Evolutionary conservation across 805 yeast genomes (phyloP).

Genomic region (Pichia cephalocereana): DNA sequence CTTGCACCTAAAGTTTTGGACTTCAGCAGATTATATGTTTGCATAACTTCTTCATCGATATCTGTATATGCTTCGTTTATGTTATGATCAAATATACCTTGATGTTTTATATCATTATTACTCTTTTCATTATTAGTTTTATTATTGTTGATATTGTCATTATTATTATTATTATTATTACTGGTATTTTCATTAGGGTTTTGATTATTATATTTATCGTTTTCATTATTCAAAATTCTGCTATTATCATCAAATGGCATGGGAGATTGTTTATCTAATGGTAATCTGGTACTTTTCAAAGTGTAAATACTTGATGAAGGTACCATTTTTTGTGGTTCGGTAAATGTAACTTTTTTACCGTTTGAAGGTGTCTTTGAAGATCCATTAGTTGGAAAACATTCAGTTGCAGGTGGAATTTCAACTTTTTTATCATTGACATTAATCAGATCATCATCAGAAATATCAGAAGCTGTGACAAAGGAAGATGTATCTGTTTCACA

Average conservation of each 20-base stretch:
- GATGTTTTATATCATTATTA: background rate
- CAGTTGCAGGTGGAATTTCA: background rate
- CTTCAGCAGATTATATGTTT: slow-evolving; percentile 6
- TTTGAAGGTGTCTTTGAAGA: too few species aligned
- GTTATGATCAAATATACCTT: background rate
- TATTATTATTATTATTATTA: background rate
- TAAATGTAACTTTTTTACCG: background rate
- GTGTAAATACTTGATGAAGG: slow-evolving; percentile 2
- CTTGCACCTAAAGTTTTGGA: slow-evolving; percentile 6
- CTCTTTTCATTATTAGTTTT: background rate
- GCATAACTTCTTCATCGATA: slow-evolving; percentile 6
- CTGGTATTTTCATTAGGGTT: too few species aligned
- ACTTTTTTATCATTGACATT: background rate
- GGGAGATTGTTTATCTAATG: slow-evolving; percentile 4
- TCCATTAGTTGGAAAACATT: too few species aligned
- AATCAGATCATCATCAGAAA: background rate
- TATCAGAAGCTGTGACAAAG: slow-evolving; percentile 1
- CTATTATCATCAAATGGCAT: slow-evolving; percentile 10
- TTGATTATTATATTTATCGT: background rate
- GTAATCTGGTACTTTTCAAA: slow-evolving; percentile 4
- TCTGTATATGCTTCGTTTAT: background rate
- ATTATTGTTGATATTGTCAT: background rate
- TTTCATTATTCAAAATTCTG: background rate
- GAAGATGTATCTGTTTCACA: background rate
- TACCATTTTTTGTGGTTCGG: background rate